Evolutionary conservation across 768 basidiomycete genomes (phyloP).

Genomic region (Podaxis rugospora): DNA sequence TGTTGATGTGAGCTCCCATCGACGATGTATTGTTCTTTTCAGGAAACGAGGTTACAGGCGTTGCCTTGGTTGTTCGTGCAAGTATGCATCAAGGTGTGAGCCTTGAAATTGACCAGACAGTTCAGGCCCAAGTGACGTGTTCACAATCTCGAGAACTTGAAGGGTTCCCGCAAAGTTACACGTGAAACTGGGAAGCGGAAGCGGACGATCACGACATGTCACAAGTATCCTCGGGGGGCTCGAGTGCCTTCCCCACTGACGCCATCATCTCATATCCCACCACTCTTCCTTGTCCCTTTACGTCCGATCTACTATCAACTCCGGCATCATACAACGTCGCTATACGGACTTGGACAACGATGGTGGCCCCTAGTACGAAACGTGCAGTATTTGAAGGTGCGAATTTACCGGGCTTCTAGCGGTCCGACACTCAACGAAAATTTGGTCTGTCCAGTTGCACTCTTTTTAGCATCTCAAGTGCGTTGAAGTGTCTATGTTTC

Average conservation of each 20-base stretch:
- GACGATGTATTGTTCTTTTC: too few relatives aligned
- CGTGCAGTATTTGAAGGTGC: constrained; percentile 43
- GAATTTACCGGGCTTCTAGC: constrained; percentile 7
- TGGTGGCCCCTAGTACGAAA: constrained; percentile 34
- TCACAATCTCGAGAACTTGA: background rate
- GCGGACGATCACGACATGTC: background rate
- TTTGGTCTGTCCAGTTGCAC: constrained; percentile 35
- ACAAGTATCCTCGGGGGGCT: background rate
- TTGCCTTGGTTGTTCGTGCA: too few relatives aligned
- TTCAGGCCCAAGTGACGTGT: background rate
- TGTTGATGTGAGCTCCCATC: too few relatives aligned
- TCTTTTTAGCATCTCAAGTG: constrained; percentile 49
- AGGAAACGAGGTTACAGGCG: too few relatives aligned
- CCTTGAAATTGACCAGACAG: background rate
- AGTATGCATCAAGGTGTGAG: background rate
- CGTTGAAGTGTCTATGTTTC: constrained; percentile 17
- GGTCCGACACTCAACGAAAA: constrained; percentile 12
- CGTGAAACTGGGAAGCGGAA: background rate
- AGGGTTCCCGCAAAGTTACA: background rate
- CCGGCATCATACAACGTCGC: background rate
- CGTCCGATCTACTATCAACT: background rate
- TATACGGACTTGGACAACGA: background rate
- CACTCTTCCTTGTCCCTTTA: background rate
- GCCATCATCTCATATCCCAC: background rate
- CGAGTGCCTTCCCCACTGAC: background rate